Conservation (phyloP, 2,329 filamentous ascomycete genomes). For the Cordyceps sp. region DNA sequence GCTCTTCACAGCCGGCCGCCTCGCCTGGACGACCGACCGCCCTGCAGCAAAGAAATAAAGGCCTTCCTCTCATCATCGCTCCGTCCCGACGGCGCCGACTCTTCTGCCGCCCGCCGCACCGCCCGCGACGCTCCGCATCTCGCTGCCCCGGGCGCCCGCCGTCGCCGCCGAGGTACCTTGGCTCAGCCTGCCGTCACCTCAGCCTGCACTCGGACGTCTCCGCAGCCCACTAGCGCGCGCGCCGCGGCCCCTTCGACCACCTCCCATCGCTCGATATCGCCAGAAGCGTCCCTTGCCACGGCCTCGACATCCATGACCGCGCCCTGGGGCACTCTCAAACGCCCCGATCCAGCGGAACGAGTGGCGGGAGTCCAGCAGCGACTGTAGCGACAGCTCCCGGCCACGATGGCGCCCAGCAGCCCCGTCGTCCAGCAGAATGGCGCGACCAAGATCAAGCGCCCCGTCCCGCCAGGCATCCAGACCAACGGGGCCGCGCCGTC, state of each 20-base stretch:
- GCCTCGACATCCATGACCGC: slow-evolving; percentile 7
- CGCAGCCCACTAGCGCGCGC: slow-evolving; percentile 7
- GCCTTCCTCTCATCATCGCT: no score
- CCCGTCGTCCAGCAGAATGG: slow-evolving; percentile 26
- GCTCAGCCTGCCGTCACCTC: no score
- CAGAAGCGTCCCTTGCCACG: not conserved
- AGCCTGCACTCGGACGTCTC: slow-evolving; percentile 3
- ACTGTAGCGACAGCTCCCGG: slow-evolving; percentile 5
- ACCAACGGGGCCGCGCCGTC: slow-evolving; percentile 43
- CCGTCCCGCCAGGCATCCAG: slow-evolving; percentile 47
- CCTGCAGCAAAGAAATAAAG: no score
- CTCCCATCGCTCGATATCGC: slow-evolving; percentile 3
- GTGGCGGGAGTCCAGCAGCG: slow-evolving; percentile 4
- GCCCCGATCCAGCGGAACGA: slow-evolving; percentile 3
- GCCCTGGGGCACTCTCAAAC: slow-evolving; percentile 1
- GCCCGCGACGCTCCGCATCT: no score
- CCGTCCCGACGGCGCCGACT: no score
- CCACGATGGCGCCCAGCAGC: slow-evolving; percentile 39
- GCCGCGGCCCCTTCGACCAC: slow-evolving; percentile 5
- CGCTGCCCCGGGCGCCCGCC: no score
- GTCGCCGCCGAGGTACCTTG: not conserved
- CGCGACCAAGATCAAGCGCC: slow-evolving; percentile 49
- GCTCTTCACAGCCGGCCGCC: no score
- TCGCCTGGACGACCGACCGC: no score
- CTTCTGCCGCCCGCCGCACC: no score